Percentiles rank a stretch among this genome's conserved stretches.
Evolutionary conservation across 495 filamentous ascomycete genomes (phyloP).

Genomic region (Pyrenula massariospora): DNA sequence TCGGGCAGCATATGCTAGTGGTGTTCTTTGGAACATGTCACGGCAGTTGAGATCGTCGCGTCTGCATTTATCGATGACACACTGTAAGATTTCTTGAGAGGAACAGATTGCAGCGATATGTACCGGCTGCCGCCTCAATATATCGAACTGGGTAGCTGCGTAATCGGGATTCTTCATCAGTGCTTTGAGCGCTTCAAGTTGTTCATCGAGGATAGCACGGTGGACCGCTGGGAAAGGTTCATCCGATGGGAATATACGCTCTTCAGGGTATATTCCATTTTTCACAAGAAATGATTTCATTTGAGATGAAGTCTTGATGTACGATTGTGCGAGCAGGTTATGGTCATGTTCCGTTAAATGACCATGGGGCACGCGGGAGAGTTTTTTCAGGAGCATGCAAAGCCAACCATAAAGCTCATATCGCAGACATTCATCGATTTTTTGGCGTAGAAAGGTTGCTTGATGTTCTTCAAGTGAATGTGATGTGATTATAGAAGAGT

Average conservation of each 20-base stretch:
- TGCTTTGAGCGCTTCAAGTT: not conserved
- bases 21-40: not conserved
- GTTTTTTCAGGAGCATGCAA: not conserved
- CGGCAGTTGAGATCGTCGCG: not conserved
- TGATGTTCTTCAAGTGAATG: not conserved
- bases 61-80: not conserved
- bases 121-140: not conserved
- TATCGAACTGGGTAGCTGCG: not conserved
- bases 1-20: not conserved
- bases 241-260: not conserved
- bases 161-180: not conserved
- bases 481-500: not conserved
- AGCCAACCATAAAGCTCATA: not conserved
- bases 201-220: not conserved
- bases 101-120: not conserved
- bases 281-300: not conserved
- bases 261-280: not conserved
- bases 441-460: not conserved
- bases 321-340: not conserved
- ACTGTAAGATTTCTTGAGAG: not conserved
- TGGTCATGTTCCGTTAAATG: not conserved
- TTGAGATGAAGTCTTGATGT: not conserved
- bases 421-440: not conserved
- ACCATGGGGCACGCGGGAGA: not conserved
- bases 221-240: not conserved